Conservation (phyloP, 176 grass and related monocot genomes). For the Rhynchospora tenuis region DNA sequence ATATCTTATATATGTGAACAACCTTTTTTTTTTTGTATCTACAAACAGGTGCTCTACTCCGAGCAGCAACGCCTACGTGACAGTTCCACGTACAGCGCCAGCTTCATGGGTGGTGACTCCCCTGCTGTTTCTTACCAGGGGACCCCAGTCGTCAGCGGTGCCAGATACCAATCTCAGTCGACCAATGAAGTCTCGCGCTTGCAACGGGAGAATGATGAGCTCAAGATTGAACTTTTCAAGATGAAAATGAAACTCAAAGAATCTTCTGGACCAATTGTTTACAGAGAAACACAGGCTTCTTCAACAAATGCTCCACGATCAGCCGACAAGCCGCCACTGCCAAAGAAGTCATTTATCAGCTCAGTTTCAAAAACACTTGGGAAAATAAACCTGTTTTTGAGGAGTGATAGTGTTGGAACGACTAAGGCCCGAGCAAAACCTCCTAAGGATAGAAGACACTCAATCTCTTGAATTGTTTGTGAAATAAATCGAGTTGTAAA, state of each 20-base stretch:
- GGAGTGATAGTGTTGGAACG: slow-evolving; percentile 31
- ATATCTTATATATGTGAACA: background rate
- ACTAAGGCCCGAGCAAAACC: slow-evolving; percentile 33
- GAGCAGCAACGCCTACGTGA: slow-evolving; percentile 77
- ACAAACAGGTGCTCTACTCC: slow-evolving; percentile 47
- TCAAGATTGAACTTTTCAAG: slow-evolving; percentile 59
- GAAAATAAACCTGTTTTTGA: slow-evolving; percentile 54
- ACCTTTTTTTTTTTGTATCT: background rate
- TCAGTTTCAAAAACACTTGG: slow-evolving; percentile 79
- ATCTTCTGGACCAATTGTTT: background rate
- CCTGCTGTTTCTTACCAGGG: slow-evolving; percentile 31
- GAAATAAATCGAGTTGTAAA: background rate
- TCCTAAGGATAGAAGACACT: slow-evolving; percentile 79
- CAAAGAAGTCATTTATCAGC: slow-evolving; percentile 62
- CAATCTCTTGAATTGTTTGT: slow-evolving; percentile 52
- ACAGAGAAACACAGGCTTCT: background rate
- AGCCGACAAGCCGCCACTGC: slow-evolving; percentile 34
- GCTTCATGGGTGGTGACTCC: slow-evolving; percentile 37
- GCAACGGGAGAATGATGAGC: slow-evolving; percentile 86
- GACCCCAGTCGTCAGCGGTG: slow-evolving; percentile 21
- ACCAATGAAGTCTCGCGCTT: slow-evolving; percentile 58
- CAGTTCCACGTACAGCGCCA: slow-evolving; percentile 5
- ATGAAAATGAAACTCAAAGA: slow-evolving; percentile 56
- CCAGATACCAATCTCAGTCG: slow-evolving; percentile 14
- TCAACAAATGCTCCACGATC: slow-evolving; percentile 9